Percentiles rank a stretch among this genome's conserved stretches.
Evolutionary conservation across 2,329 filamentous ascomycete species (phyloP).

Genomic region (Zarea fungicola): DNA sequence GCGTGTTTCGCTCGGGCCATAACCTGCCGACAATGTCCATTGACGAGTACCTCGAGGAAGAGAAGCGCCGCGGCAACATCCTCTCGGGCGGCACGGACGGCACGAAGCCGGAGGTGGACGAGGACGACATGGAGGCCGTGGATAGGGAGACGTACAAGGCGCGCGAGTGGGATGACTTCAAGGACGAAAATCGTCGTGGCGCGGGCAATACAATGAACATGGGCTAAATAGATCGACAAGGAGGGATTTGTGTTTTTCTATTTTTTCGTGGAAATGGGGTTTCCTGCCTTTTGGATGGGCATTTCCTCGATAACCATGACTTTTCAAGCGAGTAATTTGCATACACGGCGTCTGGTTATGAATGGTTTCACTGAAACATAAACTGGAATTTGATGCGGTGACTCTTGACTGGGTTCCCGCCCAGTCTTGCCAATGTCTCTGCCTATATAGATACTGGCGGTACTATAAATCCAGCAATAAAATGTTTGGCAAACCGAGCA

Average conservation of each 20-base stretch:
- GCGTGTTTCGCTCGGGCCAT: constrained; percentile 86
- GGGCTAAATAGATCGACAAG: constrained; percentile 38
- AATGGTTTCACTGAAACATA: no score
- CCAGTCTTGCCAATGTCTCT: no score
- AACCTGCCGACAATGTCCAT: constrained; percentile 96
- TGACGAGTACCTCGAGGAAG: constrained; percentile 94
- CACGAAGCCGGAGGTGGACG: constrained; percentile 67
- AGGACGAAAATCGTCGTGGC: constrained; percentile 80
- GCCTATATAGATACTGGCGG: no score
- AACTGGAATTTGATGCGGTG: no score
- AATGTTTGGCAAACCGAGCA: no score
- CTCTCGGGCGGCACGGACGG: constrained; percentile 85
- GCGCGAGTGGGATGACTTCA: constrained; percentile 90
- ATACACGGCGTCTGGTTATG: constrained; percentile 3
- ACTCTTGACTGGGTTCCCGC: no score
- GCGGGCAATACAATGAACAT: constrained; percentile 79
- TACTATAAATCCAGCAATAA: no score
- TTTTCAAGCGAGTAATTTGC: background rate
- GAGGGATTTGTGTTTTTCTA: background rate
- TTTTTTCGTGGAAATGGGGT: no score
- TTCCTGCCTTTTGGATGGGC: no score
- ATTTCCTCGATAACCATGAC: no score
- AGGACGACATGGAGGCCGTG: constrained; percentile 83
- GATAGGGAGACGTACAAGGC: constrained; percentile 93
- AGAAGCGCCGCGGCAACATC: constrained; percentile 76